Percentiles rank a stretch among this genome's conserved stretches.
Conservation (phyloP, 2,329 filamentous ascomycete genomes). For the Graphilbum ipis-grandicollis region DNA sequence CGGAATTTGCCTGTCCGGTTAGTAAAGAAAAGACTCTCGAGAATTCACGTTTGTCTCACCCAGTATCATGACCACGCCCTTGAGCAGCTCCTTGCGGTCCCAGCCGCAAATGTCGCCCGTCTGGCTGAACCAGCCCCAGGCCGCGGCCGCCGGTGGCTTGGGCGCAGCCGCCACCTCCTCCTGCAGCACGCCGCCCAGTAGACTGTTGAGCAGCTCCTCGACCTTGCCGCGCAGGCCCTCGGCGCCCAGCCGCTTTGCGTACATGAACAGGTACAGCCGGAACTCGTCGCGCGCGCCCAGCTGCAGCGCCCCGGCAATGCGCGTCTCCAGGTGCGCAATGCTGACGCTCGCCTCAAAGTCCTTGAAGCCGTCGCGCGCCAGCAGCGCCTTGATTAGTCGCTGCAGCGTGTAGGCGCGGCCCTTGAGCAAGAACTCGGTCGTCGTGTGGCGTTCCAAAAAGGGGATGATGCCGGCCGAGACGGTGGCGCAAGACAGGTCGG, state of each 20-base stretch:
- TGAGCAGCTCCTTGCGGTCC: slow-evolving; percentile 73
- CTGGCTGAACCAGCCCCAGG: slow-evolving; percentile 43
- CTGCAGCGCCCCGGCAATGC: slow-evolving; percentile 74
- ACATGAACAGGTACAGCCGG: slow-evolving; percentile 90
- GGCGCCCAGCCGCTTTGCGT: slow-evolving; percentile 83
- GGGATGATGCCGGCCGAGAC: slow-evolving; percentile 88
- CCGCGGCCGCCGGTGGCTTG: slow-evolving; percentile 25
- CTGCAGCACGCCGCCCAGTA: slow-evolving; percentile 55
- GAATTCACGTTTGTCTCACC: too few species aligned
- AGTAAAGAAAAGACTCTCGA: slow-evolving; percentile 12
- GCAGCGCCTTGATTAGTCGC: slow-evolving; percentile 72
- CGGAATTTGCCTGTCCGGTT: slow-evolving; percentile 66
- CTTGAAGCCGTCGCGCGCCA: slow-evolving; percentile 82
- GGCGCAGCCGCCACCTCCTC: slow-evolving; percentile 36
- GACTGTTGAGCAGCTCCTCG: slow-evolving; percentile 70
- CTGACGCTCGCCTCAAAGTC: slow-evolving; percentile 81
- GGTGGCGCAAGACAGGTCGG: too few species aligned
- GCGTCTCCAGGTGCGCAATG: slow-evolving; percentile 88
- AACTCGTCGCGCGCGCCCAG: slow-evolving; percentile 84
- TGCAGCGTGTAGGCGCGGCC: slow-evolving; percentile 85
- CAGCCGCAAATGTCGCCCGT: slow-evolving; percentile 73
- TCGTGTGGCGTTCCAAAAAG: slow-evolving; percentile 84
- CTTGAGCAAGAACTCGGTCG: slow-evolving; percentile 77
- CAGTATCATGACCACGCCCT: slow-evolving; percentile 80
- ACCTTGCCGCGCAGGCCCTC: slow-evolving; percentile 80